phyloP scores from a whole-genome alignment of 2,329 filamentous ascomycete genomes.

The Fusarium sp. region DNA sequence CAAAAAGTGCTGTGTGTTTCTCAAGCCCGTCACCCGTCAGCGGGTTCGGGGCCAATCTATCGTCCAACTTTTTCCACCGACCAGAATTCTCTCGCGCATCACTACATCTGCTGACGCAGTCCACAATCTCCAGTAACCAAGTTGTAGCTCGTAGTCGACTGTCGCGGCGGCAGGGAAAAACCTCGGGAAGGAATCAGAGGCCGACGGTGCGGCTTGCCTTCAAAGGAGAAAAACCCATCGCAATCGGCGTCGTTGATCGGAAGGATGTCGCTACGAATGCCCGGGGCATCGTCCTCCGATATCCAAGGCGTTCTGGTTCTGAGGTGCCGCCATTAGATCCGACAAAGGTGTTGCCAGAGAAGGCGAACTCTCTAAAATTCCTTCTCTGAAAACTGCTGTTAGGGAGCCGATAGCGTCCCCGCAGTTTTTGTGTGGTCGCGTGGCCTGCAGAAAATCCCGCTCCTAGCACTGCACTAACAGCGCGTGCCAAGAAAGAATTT shows the following conservation, averaged over 20 bases:
- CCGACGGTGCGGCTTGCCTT: too few relatives aligned
- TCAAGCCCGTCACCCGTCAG: too few relatives aligned
- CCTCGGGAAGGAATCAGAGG: too few relatives aligned
- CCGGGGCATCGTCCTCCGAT: neutral
- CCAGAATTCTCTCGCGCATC: too few relatives aligned
- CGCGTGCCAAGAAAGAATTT: neutral
- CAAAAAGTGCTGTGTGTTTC: too few relatives aligned
- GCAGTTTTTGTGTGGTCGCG: neutral
- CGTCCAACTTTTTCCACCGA: too few relatives aligned
- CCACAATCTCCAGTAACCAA: too few relatives aligned
- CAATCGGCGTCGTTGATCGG: neutral
- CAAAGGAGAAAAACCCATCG: neutral
- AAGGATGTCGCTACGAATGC: neutral
- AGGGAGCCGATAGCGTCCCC: neutral
- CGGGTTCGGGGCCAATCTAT: too few relatives aligned
- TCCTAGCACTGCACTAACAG: neutral
- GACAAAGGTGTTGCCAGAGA: neutral
- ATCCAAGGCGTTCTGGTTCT: neutral
- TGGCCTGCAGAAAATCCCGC: neutral
- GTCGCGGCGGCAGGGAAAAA: too few relatives aligned
- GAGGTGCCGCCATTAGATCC: conserved; percentile 1
- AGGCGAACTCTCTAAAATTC: neutral
- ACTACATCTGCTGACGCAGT: too few relatives aligned
- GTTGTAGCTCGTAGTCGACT: too few relatives aligned
- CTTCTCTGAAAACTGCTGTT: neutral